phyloP scores from a whole-genome alignment of 2,329 filamentous ascomycete genomes.

The Stagonosporopsis rhizophila region DNA sequence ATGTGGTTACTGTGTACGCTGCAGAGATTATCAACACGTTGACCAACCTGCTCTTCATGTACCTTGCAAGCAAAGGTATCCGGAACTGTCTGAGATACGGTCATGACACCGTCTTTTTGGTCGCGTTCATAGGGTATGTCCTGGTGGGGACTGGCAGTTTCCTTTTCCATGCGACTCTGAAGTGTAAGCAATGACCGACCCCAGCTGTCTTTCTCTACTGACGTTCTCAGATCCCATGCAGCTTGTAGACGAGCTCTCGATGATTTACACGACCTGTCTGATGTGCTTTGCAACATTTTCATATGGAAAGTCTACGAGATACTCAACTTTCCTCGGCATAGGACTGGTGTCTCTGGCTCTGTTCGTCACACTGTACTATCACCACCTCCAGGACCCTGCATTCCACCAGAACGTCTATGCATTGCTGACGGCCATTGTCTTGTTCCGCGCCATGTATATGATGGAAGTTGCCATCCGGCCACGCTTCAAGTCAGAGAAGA shows the following conservation, averaged over 20 bases:
- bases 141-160: constrained; percentile 68
- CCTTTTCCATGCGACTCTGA: constrained; percentile 68
- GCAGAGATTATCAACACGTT: constrained; percentile 81
- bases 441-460: constrained; percentile 76
- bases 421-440: constrained; percentile 71
- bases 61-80: constrained; percentile 77
- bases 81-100: constrained; percentile 73
- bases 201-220: constrained; percentile 56
- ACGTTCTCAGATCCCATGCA: constrained; percentile 71
- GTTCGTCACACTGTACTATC: constrained; percentile 82
- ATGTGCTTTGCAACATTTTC: constrained; percentile 77
- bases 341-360: constrained; percentile 60
- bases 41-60: constrained; percentile 84
- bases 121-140: constrained; percentile 69
- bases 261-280: constrained; percentile 75
- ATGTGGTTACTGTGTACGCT: constrained; percentile 75
- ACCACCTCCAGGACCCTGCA: constrained; percentile 78
- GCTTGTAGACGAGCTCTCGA: constrained; percentile 72
- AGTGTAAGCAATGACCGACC: constrained; percentile 64
- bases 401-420: constrained; percentile 86
- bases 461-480: constrained; percentile 74
- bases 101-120: constrained; percentile 77
- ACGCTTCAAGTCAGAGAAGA: constrained; percentile 54
- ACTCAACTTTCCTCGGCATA: constrained; percentile 63
- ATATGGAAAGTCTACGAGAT: constrained; percentile 64